These are phyloP conservation scores for Penicillium corylophilum DNA, from an alignment of 2,329 filamentous ascomycete genomes.

Conservation along the genomic window DNA sequence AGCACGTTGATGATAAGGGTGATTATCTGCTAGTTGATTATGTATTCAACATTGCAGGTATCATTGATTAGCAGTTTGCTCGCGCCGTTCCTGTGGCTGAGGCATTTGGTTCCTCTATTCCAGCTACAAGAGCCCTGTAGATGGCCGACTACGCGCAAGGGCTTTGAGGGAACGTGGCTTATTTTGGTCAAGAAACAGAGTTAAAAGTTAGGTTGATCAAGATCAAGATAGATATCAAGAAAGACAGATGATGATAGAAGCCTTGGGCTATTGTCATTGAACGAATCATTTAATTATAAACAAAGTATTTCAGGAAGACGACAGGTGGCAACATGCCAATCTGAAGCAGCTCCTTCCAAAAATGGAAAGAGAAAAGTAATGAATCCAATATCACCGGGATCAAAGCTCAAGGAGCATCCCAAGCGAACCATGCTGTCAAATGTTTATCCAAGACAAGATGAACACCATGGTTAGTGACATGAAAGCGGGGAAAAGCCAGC, in stretches of 20 bases:
- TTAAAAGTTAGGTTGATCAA: neutral
- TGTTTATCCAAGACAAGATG: neutral
- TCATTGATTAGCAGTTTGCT: no score
- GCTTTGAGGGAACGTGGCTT: no score
- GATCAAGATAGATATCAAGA: neutral
- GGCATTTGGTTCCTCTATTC: no score
- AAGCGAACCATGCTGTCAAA: neutral
- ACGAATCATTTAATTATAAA: constrained; percentile 22
- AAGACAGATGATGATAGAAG: neutral
- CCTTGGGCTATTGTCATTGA: constrained; percentile 11
- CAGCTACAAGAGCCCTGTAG: no score
- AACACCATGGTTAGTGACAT: neutral
- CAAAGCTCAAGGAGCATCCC: neutral
- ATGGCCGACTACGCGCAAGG: no score
- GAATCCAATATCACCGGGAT: neutral
- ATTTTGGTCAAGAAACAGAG: neutral
- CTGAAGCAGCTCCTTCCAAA: constrained; percentile 1
- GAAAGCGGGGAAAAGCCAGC: constrained; percentile 9
- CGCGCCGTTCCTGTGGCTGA: no score
- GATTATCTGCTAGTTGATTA: no score
- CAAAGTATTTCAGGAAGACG: constrained; percentile 7
- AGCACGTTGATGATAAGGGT: no score
- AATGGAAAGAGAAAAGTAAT: constrained; percentile 1
- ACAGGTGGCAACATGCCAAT: constrained; percentile 5
- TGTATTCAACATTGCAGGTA: no score